phyloP scores from a whole-genome alignment of 108 stramenopile genomes.

The Nannochloropsis gaditana region DNA sequence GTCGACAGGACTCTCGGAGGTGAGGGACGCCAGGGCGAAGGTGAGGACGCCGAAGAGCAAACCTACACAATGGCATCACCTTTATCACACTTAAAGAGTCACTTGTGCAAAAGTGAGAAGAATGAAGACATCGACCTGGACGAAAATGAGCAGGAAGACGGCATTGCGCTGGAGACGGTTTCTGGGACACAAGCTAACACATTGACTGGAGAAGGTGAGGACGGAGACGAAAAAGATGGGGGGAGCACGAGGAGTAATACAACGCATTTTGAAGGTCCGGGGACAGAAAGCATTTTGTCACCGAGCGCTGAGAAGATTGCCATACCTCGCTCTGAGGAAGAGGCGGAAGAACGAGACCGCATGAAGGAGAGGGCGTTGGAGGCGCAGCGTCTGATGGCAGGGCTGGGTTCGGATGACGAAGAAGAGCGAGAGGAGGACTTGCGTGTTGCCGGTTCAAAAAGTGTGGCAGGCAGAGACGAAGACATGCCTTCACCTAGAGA shows the following conservation, averaged over 20 bases:
- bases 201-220: neutral
- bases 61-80: no score
- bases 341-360: neutral
- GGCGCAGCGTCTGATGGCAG: neutral
- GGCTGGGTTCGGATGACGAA: neutral
- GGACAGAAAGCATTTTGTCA: no score
- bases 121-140: neutral
- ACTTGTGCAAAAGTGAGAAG: no score
- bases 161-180: neutral
- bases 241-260: no score
- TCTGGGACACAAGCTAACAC: neutral
- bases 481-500: neutral
- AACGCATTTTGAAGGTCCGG: no score
- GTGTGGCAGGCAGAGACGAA: neutral
- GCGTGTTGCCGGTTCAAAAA: neutral
- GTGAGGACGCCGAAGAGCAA: neutral
- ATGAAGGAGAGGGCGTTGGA: neutral
- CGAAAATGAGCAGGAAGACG: neutral
- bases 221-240: neutral
- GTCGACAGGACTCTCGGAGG: neutral
- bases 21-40: neutral
- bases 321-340: neutral
- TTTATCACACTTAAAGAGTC: no score
- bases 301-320: neutral
- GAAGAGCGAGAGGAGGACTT: neutral